Base-by-base conservation (phyloP, 179 eudicot genomes). In the Beta lomatogona region DNA sequence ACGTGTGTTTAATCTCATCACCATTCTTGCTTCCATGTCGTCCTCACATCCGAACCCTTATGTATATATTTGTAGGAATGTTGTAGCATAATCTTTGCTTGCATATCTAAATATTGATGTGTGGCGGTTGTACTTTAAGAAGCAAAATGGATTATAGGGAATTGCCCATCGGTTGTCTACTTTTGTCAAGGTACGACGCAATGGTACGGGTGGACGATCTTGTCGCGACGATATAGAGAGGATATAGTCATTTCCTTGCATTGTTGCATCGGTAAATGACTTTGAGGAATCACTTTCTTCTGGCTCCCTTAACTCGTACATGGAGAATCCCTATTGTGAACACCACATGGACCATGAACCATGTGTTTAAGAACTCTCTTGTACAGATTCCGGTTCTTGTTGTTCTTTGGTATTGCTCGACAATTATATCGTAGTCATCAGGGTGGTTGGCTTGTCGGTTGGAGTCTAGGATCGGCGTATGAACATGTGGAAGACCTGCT, bases 351-450 rank as follows among this genome's bases (percentile, higher is more conserved):
- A 6, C 4, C 6, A 46, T 46, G 50, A 46, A 46, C 6, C 50
- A 46, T 46, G 55, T 71, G 55, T 45, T 71, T 18, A 1, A 71
- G 22, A 6, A 71, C 28, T 22, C 28, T 61, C n/a, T 61, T 61
- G 28, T 0, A 9, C 1, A 61, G n/a, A 9, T n/a, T 77, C 21
- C 0, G 59, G 71, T 18, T 77, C 71, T 21, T 77, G 14, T 12
- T 61, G 45, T 48, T 25, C 25, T 77, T 22, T 5, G 79, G 79
- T 11, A 77, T 63, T 55, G 41, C 79, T 59, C 70, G 0, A 76
- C 79, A 5, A 76, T 10, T 21, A 19, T 46, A 22, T 76, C 68
- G 36, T 75, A 59, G 12, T 75, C 31, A 18, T 52, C 60, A 7
- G 76, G 60, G 1, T n/a, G 13, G 31, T 2, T 19, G 18, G 60